These are phyloP conservation scores for Saturnispora silvae DNA, from an alignment of 805 yeast genomes.

Conservation along the genomic window DNA sequence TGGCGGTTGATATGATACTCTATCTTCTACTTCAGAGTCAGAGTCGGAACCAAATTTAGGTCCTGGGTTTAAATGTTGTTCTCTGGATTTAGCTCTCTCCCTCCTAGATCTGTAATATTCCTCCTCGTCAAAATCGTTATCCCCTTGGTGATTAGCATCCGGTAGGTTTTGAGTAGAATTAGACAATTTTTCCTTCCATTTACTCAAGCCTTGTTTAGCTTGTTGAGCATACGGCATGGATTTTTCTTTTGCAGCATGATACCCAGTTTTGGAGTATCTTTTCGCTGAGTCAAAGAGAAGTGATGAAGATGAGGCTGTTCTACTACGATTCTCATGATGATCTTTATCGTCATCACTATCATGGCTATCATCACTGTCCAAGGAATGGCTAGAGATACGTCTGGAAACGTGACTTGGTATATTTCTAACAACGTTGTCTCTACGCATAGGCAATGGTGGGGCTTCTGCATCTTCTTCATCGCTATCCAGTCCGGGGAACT, in stretches of 20 bases:
- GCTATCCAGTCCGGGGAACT: neutral
- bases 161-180: conserved; percentile 4
- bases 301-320: conserved; percentile 6
- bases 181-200: conserved; percentile 10
- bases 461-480: neutral
- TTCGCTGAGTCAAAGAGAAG: conserved; percentile 9
- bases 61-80: too few relatives aligned
- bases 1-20: conserved; percentile 11
- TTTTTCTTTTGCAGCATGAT: conserved; percentile 9
- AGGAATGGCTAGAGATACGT: neutral
- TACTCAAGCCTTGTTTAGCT: conserved; percentile 9
- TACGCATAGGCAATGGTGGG: conserved; percentile 7
- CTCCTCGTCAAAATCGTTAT: conserved; percentile 5
- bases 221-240: conserved; percentile 11
- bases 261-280: conserved; percentile 10
- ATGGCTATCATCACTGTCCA: neutral
- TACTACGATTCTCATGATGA: neutral
- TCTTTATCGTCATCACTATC: conserved; percentile 4
- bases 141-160: conserved; percentile 1
- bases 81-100: conserved; percentile 1
- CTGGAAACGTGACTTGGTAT: neutral
- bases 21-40: too few relatives aligned
- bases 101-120: conserved; percentile 3
- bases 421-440: neutral
- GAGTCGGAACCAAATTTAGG: too few relatives aligned